These are phyloP conservation scores for Suillus americanus DNA, from an alignment of 768 basidiomycete genomes.

Conservation along the genomic window DNA sequence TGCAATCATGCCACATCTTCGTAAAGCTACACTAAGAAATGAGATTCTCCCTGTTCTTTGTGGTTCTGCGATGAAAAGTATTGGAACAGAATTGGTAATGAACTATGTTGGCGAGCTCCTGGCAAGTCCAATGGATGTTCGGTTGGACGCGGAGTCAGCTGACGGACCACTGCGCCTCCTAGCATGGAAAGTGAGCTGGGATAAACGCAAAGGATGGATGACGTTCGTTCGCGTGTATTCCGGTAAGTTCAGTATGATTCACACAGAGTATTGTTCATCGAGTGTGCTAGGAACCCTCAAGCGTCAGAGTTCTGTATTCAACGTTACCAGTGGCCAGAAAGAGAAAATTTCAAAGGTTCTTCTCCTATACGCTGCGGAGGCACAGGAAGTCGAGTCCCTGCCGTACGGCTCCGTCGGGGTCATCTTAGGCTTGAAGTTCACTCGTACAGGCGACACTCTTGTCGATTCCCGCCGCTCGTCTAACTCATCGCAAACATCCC, in stretches of 20 bases:
- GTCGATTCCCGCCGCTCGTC: conserved; percentile 46
- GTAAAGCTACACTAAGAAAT: conserved; percentile 62
- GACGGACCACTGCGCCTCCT: conserved; percentile 60
- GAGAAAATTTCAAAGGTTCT: conserved; percentile 77
- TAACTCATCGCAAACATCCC: conserved; percentile 36
- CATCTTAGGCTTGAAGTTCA: conserved; percentile 77
- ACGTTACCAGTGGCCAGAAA: conserved; percentile 63
- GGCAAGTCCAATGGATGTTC: conserved; percentile 73
- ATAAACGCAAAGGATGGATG: conserved; percentile 85
- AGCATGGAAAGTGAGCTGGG: conserved; percentile 91
- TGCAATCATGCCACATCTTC: conserved; percentile 61
- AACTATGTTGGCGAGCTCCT: conserved; percentile 81
- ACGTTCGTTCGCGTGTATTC: conserved; percentile 89
- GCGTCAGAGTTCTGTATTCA: conserved; percentile 59
- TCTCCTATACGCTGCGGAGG: conserved; percentile 74
- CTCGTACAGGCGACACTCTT: conserved; percentile 86
- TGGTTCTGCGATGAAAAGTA: conserved; percentile 77
- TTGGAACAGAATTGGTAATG: conserved; percentile 80
- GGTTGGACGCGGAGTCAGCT: conserved; percentile 40
- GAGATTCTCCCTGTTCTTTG: conserved; percentile 78
- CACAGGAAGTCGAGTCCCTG: conserved; percentile 75
- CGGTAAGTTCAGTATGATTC: conserved; percentile 42
- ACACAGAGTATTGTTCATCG: conserved; percentile 1
- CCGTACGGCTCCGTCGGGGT: conserved; percentile 85
- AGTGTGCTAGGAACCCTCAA: conserved; percentile 54